phyloP scores from a whole-genome alignment of 169 alveolate genomes.

The Plasmodium reichenowi region DNA sequence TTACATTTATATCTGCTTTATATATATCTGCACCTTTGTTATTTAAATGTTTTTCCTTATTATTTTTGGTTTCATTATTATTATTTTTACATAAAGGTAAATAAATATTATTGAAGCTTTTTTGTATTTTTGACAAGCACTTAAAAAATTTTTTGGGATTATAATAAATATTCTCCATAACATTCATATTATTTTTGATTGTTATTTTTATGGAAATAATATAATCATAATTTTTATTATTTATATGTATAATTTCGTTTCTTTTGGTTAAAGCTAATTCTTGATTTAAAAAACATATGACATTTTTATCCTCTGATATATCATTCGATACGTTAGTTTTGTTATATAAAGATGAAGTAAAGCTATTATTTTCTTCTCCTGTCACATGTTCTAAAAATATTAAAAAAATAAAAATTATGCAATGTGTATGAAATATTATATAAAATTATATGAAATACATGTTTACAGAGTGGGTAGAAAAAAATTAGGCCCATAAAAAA shows the following conservation, averaged over 20 bases:
- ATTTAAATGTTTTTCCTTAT: slow-evolving; percentile 20
- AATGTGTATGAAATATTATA: no score
- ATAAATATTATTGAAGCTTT: slow-evolving; percentile 57
- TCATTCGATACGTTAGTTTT: slow-evolving; percentile 12
- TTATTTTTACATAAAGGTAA: slow-evolving; percentile 23
- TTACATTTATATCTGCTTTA: neutral
- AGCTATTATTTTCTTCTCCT: slow-evolving; percentile 28
- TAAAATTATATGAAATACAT: no score
- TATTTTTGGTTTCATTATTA: slow-evolving; percentile 15
- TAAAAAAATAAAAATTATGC: neutral
- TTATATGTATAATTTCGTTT: slow-evolving; percentile 40
- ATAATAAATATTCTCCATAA: slow-evolving; percentile 45
- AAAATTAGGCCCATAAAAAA: no score
- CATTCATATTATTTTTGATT: slow-evolving; percentile 51
- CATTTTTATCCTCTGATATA: slow-evolving; percentile 20
- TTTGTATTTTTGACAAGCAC: slow-evolving; percentile 38
- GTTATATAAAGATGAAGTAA: slow-evolving; percentile 27
- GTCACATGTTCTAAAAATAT: slow-evolving; percentile 18
- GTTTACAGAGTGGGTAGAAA: no score
- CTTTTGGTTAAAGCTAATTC: slow-evolving; percentile 60
- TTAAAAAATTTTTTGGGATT: slow-evolving; percentile 53
- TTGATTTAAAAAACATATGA: slow-evolving; percentile 24
- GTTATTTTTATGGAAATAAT: slow-evolving; percentile 38
- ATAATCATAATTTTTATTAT: slow-evolving; percentile 27
- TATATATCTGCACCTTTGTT: neutral